phyloP scores from a whole-genome alignment of 163 green algal genomes.

The Volvox carteri region DNA sequence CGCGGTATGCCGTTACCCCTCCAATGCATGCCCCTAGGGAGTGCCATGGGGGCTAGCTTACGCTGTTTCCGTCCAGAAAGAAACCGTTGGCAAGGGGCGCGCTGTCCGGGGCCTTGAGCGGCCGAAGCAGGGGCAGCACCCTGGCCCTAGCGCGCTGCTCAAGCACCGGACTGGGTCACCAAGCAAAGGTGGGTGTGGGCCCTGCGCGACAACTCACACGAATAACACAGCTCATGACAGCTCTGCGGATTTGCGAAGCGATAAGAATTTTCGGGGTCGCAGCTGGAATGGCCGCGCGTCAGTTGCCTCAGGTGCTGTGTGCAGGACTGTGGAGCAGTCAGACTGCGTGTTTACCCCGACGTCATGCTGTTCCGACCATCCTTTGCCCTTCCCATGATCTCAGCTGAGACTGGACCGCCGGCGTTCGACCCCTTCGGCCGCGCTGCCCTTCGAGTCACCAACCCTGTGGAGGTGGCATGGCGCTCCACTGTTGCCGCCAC shows the following conservation, averaged over 20 bases:
- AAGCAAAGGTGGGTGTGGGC: background rate
- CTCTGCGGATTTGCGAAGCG: no score
- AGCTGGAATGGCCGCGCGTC: no score
- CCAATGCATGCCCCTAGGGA: background rate
- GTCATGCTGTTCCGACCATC: no score
- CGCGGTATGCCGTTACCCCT: background rate
- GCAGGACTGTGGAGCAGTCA: no score
- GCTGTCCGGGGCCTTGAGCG: constrained; percentile 18
- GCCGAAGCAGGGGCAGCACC: constrained; percentile 51
- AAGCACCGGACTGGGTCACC: constrained; percentile 16
- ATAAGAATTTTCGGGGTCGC: no score
- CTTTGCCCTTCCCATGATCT: background rate
- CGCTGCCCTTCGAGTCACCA: constrained; percentile 36
- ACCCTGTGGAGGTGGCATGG: constrained; percentile 60
- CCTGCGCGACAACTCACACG: no score
- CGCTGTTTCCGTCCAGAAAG: constrained; percentile 53
- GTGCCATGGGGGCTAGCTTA: constrained; percentile 61
- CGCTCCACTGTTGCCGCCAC: constrained; percentile 49
- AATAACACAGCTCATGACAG: no score
- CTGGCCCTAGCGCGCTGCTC: constrained; percentile 8
- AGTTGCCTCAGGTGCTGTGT: no score
- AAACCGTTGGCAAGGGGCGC: constrained; percentile 4
- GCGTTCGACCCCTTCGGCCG: constrained; percentile 59
- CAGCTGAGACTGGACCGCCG: background rate
- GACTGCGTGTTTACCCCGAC: no score